Conservation (phyloP, 768 basidiomycete species). For the Naganishia friedmannii region DNA sequence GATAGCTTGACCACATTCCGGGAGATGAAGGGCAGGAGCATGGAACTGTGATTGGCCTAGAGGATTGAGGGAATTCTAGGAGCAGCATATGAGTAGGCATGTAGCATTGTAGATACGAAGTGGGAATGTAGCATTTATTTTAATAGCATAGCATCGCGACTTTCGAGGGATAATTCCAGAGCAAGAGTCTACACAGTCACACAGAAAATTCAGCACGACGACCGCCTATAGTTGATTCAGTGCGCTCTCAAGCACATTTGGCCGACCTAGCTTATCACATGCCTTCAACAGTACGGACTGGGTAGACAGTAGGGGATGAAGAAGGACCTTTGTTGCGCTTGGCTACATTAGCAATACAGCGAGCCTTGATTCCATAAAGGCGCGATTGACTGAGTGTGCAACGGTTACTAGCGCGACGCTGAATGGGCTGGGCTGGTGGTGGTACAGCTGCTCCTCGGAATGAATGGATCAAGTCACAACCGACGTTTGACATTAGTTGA, state of each 20-base stretch:
- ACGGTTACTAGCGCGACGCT: conserved; percentile 1
- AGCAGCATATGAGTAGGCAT: background rate
- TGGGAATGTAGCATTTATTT: background rate
- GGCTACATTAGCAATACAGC: background rate
- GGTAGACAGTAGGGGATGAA: too few relatives aligned
- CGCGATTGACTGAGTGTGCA: conserved; percentile 13
- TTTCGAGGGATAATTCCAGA: background rate
- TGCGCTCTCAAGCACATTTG: too few relatives aligned
- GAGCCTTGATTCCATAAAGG: background rate
- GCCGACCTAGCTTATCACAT: too few relatives aligned
- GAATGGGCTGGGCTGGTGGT: background rate
- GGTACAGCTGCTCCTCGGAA: background rate
- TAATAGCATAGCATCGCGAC: background rate
- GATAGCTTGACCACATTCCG: conserved; percentile 47
- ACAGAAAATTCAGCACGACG: too few relatives aligned
- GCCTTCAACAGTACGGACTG: too few relatives aligned
- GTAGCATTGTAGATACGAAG: background rate
- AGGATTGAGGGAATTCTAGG: conserved; percentile 34
- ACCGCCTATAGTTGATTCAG: too few relatives aligned
- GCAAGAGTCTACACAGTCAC: background rate
- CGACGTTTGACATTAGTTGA: background rate
- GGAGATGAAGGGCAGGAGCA: conserved; percentile 50
- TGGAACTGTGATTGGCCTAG: conserved; percentile 42
- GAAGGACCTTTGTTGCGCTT: conserved; percentile 5
- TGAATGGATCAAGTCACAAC: too few relatives aligned